Evolutionary conservation across 306 rosid genomes (phyloP), one percentile per base, ranked within the genome.

Genomic region (Echinosophora koreensis): DNA sequence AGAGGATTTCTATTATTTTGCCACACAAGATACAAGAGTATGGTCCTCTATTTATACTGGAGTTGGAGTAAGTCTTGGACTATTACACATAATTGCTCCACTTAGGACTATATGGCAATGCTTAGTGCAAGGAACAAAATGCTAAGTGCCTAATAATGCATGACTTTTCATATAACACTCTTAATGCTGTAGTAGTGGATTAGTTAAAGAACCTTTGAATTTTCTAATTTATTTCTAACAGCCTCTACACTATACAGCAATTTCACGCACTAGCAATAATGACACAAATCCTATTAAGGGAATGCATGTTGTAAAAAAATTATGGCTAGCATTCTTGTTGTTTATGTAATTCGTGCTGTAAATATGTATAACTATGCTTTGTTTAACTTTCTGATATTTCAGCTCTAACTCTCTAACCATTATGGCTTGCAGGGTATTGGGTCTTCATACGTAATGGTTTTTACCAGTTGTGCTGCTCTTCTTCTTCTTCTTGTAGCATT

Each of bases 341-440:
- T 4, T 41, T 41, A 41, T 22, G 47, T 9, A 41, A 8, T 22
- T 52, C 11, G 28, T 34, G 50, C 5, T 52, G 30, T 38, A 5
- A 44, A 42, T 7, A 14, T 27, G 7, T 14, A 39, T 38, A 6
- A 17, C 6, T 70, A 3, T 22, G 22, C 6, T 10, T 9, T 64
- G 11, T 47, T 46, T 34, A 12, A 73, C 6, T 46, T 32, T 47
- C 4, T 15, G 61, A 15, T 74, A 12, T 34, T 34, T 6, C 18
- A 17, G 50, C 62, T 62, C 27, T 8, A 30, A 14, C 35, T 18
- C 38, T 54, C 56, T 76, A 28, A 75, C 71, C 34, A 62, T 16
- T 58, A 50, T 65, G 69, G 10, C 12, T 63, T 69, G 51, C 90
- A 94, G 98, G 89, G 80, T 8, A 63, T 84, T 75, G 90, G 89